Evolutionary conservation across 1,139 yeast genomes (phyloP), one percentile per base, ranked within the genome.

Genomic region (Protomyces gravidus): DNA sequence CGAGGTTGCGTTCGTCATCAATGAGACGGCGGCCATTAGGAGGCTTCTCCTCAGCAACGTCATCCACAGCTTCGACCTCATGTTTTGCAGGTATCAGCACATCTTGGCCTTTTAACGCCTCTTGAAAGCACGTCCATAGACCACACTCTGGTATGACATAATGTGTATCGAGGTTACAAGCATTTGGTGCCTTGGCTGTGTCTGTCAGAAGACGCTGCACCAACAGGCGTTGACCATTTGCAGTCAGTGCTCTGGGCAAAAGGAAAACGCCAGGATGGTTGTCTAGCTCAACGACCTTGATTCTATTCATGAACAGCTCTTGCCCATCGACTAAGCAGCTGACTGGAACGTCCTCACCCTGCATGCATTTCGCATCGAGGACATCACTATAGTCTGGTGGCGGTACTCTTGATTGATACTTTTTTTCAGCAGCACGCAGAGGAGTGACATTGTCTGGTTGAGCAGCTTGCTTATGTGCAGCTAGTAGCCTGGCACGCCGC

Each of bases 91-190:
- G 48, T 3, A 45, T 4, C 3, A 26, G 27, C 19, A 6, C 11
- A 25, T 23, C 30, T 2, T 45, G 13, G 9, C 48, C 30, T 13
- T 45, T 19, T 21, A 17, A 15, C 6, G 30, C 30, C n/a, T 21
- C 27, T 21, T 36, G 32, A 42, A 30, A 49, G 32, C 40, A 45
- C n/a, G 32, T 23, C 59, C 53, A 49, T 11, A 49, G 45, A 4
- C 53, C 53, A 5, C 39, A 17, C 5, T 21, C 28, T 5, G 59
- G 53, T 7, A 53, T 11, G 26, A 32, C 27, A 26, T 45, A 53
- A 19, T 53, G 58, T 6, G 58, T 53, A 26, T 46, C 58, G 13
- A 53, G 28, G 17, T 53, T 53, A 21, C 48, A 45, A 25, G 48
- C 26, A 19, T 53, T 53, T 27, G 58, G 58, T 17, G 15, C 19